Conservation (phyloP, 2,329 filamentous ascomycete genomes). For the Cephalotrichum gorgonifer region DNA sequence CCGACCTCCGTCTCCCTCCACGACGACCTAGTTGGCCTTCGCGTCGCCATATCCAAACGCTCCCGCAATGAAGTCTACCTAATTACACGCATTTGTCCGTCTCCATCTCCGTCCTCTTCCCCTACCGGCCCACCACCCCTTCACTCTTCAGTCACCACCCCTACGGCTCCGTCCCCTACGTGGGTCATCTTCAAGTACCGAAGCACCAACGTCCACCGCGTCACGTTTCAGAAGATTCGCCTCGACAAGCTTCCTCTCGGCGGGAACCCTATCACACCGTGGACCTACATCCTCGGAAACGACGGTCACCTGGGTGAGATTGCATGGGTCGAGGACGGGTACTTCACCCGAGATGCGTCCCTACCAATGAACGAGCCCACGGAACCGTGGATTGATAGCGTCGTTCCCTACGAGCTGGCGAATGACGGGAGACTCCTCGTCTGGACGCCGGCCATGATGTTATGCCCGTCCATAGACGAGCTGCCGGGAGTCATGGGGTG, state of each 20-base stretch:
- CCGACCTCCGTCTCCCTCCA: conserved; percentile 1
- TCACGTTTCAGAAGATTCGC: conserved; percentile 2
- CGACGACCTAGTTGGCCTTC: conserved; percentile 2
- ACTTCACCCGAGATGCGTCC: conserved; percentile 1
- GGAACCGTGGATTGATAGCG: conserved; percentile 1
- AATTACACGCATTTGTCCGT: conserved; percentile 2
- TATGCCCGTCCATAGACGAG: conserved; percentile 3
- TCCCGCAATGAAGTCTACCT: conserved; percentile 1
- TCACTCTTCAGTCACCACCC: neutral
- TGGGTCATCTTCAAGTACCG: conserved; percentile 3
- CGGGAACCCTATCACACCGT: conserved; percentile 1
- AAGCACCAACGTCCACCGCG: neutral
- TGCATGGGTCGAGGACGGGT: conserved; percentile 3
- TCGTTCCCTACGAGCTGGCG: conserved; percentile 1
- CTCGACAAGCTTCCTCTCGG: conserved; percentile 1
- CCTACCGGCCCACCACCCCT: neutral
- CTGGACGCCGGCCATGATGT: conserved; percentile 3
- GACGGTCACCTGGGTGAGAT: conserved; percentile 4
- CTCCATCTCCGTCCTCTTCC: neutral
- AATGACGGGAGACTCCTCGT: conserved; percentile 4
- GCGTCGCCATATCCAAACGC: conserved; percentile 1
- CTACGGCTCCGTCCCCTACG: neutral
- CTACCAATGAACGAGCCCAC: neutral
- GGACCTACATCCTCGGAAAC: conserved; percentile 5
- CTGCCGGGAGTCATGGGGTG: conserved; percentile 1